A percentile compares a stretch with the other conserved stretches of the same genome.
phyloP scores from a whole-genome alignment of 306 rosid species.

The Canavalia gladiata region DNA sequence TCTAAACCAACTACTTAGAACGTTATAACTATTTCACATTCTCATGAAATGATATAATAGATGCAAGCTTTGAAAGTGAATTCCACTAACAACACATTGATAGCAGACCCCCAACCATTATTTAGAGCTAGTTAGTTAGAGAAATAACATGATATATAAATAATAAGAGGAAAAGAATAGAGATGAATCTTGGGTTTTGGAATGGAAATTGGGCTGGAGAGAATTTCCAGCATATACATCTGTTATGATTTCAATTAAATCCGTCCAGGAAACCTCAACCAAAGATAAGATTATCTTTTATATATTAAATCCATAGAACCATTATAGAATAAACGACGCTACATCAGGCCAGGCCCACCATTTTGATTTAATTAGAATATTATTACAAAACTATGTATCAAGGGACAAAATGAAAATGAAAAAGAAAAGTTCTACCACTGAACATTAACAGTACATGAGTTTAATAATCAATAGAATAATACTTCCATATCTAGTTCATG shows the following conservation, averaged over 20 bases:
- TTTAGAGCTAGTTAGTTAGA: neutral
- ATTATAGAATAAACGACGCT: neutral
- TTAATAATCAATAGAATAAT: neutral
- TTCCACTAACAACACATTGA: neutral
- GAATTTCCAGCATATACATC: neutral
- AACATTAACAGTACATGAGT: constrained; percentile 32
- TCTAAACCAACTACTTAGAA: neutral
- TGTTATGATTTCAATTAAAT: neutral
- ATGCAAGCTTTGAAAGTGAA: neutral
- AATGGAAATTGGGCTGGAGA: neutral
- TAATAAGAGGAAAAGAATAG: too few species aligned
- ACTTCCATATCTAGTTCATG: too few species aligned
- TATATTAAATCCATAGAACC: neutral
- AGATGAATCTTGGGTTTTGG: too few species aligned
- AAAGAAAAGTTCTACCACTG: neutral
- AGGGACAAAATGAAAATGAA: neutral
- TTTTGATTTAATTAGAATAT: constrained; percentile 24
- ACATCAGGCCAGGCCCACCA: constrained; percentile 11
- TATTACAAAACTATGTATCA: neutral
- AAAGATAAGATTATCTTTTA: neutral
- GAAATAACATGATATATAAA: neutral
- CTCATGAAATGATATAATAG: neutral
- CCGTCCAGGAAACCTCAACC: constrained; percentile 21
- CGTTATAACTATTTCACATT: neutral
- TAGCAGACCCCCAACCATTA: neutral